Evolutionary conservation across 768 basidiomycete genomes (phyloP), one percentile per base, ranked within the genome.

Genomic region (Cystobasidium onofrii): DNA sequence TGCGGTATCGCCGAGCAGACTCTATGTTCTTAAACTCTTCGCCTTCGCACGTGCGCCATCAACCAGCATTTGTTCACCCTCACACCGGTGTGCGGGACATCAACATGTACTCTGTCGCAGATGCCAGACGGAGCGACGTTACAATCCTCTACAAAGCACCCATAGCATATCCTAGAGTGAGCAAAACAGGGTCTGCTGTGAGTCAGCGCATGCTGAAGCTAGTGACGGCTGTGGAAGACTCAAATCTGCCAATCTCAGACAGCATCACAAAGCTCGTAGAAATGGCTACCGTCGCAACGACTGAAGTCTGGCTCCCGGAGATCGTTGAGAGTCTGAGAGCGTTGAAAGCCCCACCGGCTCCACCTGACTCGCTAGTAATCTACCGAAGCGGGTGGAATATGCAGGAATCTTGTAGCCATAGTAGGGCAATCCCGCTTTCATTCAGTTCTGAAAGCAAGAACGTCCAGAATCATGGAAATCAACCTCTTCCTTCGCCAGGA

Each of bases 1-100:
- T 79, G 15, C 76, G 78, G 17, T 79, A 79, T 52, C 74, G 77
- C 1, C 75, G 78, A 39, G 73, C 75, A 17, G 78, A 79, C 57
- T 76, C 75, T 1, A 75, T 79, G 46, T 65, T 73, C 36, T 3
- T 75, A 2, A 57, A 75, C 31, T 20, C 63, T 20, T 66, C 73
- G 20, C 64, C 76, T 12, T 20, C 74, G 9, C 31, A 70, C 27
- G 33, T 55, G 2, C 52, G 70, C 9, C 73, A 74, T 55, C 36
- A 50, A 0, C 77, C 78, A 1, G 54, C 55, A 20, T 77, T 71
- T 70, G 60, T 72, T 4, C 57, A 78, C 64, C 75, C 76, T 0
- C 36, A 65, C 39, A 76, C 75, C 6, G 69, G 64, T 7, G 52
- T 78, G 29, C 75, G 75, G 54, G 76, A 79, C 41, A 36, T 77